A percentile compares a stretch with the other conserved stretches of the same genome.
Conservation (phyloP, 1,284 basidiomycete species). For the Grifola frondosa region DNA sequence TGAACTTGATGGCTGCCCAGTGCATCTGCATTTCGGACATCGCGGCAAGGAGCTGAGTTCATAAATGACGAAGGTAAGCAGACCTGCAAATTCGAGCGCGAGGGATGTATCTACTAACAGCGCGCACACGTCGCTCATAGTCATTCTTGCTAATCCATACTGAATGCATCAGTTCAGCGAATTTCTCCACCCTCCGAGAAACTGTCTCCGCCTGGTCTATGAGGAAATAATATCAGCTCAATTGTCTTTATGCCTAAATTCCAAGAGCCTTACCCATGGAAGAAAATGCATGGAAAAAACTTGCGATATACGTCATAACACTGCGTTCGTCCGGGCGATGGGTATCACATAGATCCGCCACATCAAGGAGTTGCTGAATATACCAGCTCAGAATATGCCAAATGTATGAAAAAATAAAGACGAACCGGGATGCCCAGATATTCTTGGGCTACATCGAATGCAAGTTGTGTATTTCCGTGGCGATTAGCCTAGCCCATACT, state of each 20-base stretch:
- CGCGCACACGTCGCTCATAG: conserved; percentile 86
- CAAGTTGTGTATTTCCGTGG: conserved; percentile 80
- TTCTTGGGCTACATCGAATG: conserved; percentile 85
- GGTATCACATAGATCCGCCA: conserved; percentile 93
- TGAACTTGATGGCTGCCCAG: conserved; percentile 65
- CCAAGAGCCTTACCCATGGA: conserved; percentile 73
- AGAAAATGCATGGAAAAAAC: conserved; percentile 97
- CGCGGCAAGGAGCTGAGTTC: conserved; percentile 69
- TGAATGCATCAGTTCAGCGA: conserved; percentile 92
- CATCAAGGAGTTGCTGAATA: conserved; percentile 86
- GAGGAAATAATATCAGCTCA: not conserved
- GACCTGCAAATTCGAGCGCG: conserved; percentile 11
- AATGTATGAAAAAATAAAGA: conserved; percentile 15
- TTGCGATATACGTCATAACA: conserved; percentile 95
- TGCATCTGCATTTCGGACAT: conserved; percentile 61
- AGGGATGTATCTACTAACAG: conserved; percentile 43
- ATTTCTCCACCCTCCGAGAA: conserved; percentile 91
- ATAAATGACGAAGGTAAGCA: conserved; percentile 2
- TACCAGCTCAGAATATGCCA: conserved; percentile 1
- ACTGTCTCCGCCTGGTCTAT: conserved; percentile 94
- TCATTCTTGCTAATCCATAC: conserved; percentile 87
- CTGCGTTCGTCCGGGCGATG: conserved; percentile 90
- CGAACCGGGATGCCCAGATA: conserved; percentile 87
- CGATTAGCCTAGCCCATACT: conserved; percentile 66
- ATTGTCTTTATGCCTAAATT: too few species aligned